Evolutionary conservation across 768 basidiomycete genomes (phyloP).

Genomic region (Leccinum aurantiacum): DNA sequence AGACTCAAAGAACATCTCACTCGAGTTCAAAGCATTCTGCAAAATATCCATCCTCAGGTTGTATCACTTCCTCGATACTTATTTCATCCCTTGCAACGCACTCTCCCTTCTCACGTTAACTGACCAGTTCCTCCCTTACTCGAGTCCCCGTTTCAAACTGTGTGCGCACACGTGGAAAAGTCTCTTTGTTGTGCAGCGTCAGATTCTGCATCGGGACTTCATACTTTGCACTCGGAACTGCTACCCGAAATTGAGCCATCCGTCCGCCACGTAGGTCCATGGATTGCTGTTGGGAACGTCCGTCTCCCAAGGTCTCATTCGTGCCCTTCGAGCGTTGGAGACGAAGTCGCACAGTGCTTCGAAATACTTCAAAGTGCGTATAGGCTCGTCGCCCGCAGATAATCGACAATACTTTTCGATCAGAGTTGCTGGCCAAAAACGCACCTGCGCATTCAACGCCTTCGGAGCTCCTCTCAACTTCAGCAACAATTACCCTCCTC

Average conservation of each 20-base stretch:
- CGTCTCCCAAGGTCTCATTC: conserved; percentile 22
- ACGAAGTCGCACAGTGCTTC: conserved; percentile 76
- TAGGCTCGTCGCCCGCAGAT: not conserved
- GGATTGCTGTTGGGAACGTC: conserved; percentile 70
- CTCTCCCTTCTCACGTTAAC: too few species aligned
- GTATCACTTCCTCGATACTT: too few species aligned
- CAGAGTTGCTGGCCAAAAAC: conserved; percentile 54
- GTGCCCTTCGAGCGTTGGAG: conserved; percentile 61
- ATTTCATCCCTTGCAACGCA: too few species aligned
- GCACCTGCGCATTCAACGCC: conserved; percentile 37
- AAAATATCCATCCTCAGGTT: too few species aligned
- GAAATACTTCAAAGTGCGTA: conserved; percentile 54
- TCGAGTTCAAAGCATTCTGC: too few species aligned
- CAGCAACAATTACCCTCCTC: conserved; percentile 74
- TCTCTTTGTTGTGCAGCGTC: conserved; percentile 8
- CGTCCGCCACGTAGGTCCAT: conserved; percentile 45
- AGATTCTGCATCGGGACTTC: not conserved
- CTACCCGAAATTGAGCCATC: conserved; percentile 11
- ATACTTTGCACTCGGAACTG: not conserved
- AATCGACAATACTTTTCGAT: conserved; percentile 1
- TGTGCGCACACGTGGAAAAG: conserved; percentile 11
- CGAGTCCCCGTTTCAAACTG: conserved; percentile 27
- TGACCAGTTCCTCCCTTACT: conserved; percentile 50
- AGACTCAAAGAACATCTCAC: too few species aligned
- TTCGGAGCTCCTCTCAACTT: conserved; percentile 17